Evolutionary conservation across 352 stramenopile species (phyloP), one percentile per base, ranked within the genome.

Genomic region (Globisporangium cystogenes): DNA sequence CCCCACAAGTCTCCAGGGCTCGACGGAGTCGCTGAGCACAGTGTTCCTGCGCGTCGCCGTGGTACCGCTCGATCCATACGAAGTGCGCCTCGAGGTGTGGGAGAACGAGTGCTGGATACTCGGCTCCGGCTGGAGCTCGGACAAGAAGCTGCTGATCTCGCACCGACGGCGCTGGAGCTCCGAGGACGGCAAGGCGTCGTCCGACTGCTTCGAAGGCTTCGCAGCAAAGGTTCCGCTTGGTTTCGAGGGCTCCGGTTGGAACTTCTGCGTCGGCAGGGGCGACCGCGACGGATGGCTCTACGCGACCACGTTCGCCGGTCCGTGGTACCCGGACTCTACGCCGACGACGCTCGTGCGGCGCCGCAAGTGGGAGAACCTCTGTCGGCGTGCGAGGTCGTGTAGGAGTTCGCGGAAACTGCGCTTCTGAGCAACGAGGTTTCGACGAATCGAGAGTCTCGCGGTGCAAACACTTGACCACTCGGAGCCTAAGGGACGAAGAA

Each of bases 231-330:
- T 57, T 0, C 70, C 67, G 3, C 26, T 59, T 0, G 49, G 57
- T 0, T 70, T 67, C 40, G 36, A 68, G 37, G 37, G 48, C 21
- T 24, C 21, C 0, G 59, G 58, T 15, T 79, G 70, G 70, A 66
- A 46, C 21, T 76, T 65, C 36, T 33, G 48, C 24, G 53, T 71
- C 7, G 53, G 55, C 45, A 70, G 62, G 3, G 64, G 67, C 14
- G 70, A 80, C 39, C n/a, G 50, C 1, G 48, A 80, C 0, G 70
- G 70, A 4, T 80, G 70, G 70, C 46, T 65, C 24, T 80, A 80
- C 52, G 67, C 64, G 1, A 48, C 52, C 36, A 64, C 60, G 11
- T 74, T 71, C 21, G 51, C 55, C 1, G 70, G 64, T 7, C 67
- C 64, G 23, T 80, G 70, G 70, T 70, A 72, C 41, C 46, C 58